These are phyloP conservation scores for Globisporangium nagaii DNA, from an alignment of 352 stramenopile species.

Conservation along the genomic window DNA sequence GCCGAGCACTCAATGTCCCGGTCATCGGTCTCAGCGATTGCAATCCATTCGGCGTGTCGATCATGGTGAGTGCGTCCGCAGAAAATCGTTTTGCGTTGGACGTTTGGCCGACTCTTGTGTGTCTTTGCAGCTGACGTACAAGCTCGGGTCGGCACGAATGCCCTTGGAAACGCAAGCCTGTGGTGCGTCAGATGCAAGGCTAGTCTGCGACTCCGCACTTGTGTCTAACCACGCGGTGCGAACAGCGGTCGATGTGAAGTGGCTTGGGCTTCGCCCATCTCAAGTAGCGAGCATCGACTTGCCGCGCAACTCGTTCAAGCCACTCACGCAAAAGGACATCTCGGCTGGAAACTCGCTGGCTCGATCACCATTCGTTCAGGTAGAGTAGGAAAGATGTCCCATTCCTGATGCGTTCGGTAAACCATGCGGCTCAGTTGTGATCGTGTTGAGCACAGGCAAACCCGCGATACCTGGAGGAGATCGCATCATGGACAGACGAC, in stretches of 20 bases:
- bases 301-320: constrained; percentile 48
- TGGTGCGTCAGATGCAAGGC: no score
- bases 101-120: not conserved
- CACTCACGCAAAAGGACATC: constrained; percentile 49
- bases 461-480: constrained; percentile 38
- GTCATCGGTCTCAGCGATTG: constrained; percentile 92
- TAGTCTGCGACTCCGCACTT: not conserved
- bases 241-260: constrained; percentile 80
- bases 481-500: constrained; percentile 41
- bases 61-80: constrained; percentile 56
- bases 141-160: constrained; percentile 83
- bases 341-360: constrained; percentile 35
- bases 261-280: constrained; percentile 89
- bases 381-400: constrained; percentile 11
- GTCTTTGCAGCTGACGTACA: constrained; percentile 78
- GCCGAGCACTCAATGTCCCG: constrained; percentile 67
- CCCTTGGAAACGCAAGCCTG: constrained; percentile 62
- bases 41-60: constrained; percentile 92
- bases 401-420: not conserved
- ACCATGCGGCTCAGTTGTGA: not conserved
- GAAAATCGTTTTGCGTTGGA: not conserved
- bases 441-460: constrained; percentile 33
- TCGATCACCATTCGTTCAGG: constrained; percentile 57
- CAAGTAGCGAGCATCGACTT: constrained; percentile 50
- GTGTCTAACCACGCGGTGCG: not conserved